Evolutionary conservation across 2,329 filamentous ascomycete genomes (phyloP).

Genomic region (Leptodontidium sp.): DNA sequence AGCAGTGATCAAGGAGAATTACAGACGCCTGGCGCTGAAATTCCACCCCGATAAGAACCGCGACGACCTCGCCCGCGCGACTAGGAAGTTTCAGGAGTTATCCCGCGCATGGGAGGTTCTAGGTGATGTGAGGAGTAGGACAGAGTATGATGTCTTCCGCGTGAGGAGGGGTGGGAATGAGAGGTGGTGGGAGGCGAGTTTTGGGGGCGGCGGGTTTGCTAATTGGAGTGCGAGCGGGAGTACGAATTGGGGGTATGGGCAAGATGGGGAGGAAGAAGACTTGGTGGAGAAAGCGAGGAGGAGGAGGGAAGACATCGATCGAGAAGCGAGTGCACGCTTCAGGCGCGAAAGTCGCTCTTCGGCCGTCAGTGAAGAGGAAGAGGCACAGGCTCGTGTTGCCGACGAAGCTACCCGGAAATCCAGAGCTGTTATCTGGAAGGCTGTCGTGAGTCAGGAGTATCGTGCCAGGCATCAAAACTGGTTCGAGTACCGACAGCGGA

Average conservation of each 20-base stretch:
- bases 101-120: constrained; percentile 39
- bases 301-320: constrained; percentile 31
- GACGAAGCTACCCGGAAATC: constrained; percentile 10
- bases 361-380: constrained; percentile 15
- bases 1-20: constrained; percentile 32
- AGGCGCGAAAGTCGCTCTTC: constrained; percentile 12
- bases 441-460: constrained; percentile 25
- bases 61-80: constrained; percentile 26
- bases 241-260: constrained; percentile 18
- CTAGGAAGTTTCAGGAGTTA: constrained; percentile 33
- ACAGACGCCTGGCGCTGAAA: constrained; percentile 35
- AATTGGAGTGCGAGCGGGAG: not conserved
- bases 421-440: constrained; percentile 29
- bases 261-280: constrained; percentile 15
- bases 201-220: not conserved
- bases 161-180: constrained; percentile 19
- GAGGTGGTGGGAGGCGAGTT: constrained; percentile 19
- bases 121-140: constrained; percentile 31
- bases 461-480: constrained; percentile 24
- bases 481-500: constrained; percentile 27
- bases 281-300: constrained; percentile 24
- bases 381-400: constrained; percentile 5
- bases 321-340: constrained; percentile 23
- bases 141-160: constrained; percentile 36
- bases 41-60: constrained; percentile 41